A percentile compares a stretch with the other conserved stretches of the same genome.
Evolutionary conservation across 352 stramenopile genomes (phyloP).

Genomic region (Hyaloperonospora brassicae): DNA sequence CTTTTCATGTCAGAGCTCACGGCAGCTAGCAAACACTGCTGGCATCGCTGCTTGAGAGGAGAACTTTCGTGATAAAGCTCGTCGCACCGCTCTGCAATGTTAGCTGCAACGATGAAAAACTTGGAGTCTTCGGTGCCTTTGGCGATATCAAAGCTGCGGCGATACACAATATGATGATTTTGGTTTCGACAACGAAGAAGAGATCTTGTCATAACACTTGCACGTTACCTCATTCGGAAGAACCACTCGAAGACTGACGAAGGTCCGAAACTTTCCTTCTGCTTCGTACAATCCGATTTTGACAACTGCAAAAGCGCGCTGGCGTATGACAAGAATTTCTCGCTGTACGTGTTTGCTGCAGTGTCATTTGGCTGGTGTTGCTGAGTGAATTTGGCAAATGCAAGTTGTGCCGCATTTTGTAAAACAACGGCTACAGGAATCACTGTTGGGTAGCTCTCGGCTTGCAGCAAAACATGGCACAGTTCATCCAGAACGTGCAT

Average conservation of each 20-base stretch:
- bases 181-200: neutral
- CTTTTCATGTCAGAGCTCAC: conserved; percentile 46
- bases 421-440: conserved; percentile 38
- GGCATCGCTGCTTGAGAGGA: conserved; percentile 24
- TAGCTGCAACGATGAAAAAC: conserved; percentile 51
- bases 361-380: conserved; percentile 7
- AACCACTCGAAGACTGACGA: conserved; percentile 66
- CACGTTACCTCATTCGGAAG: conserved; percentile 56
- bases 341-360: conserved; percentile 16
- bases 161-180: neutral
- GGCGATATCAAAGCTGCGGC: conserved; percentile 58
- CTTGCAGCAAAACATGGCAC: conserved; percentile 18
- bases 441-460: conserved; percentile 5
- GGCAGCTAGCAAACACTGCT: conserved; percentile 49
- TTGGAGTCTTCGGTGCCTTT: conserved; percentile 41
- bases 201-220: neutral
- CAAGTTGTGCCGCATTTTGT: conserved; percentile 65
- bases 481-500: conserved; percentile 54
- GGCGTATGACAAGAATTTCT: conserved; percentile 39
- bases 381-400: conserved; percentile 26
- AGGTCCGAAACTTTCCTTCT: conserved; percentile 21
- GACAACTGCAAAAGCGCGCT: conserved; percentile 30
- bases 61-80: conserved; percentile 36
- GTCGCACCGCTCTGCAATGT: conserved; percentile 41
- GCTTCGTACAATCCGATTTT: conserved; percentile 2